Evolutionary conservation across 192 early-diverging fungal species (phyloP).

Genomic region (Martensiomyces pterosporus): DNA sequence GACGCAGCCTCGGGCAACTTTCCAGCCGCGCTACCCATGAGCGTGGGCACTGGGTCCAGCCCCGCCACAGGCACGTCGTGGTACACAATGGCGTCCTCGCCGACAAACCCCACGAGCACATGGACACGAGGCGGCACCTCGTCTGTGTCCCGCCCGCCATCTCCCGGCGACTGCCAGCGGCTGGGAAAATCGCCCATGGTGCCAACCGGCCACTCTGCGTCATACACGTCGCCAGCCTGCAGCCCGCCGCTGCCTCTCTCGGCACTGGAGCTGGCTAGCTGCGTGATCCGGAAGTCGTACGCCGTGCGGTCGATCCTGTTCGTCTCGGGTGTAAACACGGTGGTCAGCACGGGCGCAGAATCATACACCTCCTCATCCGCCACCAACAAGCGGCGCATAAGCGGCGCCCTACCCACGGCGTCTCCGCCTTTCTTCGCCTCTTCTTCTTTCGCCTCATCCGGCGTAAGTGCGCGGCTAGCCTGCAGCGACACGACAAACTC

Average conservation of each 20-base stretch:
- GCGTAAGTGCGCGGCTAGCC: conserved; percentile 16
- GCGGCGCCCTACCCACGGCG: background rate
- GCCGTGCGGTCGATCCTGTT: conserved; percentile 29
- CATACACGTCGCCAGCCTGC: conserved; percentile 27
- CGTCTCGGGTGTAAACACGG: conserved; percentile 36
- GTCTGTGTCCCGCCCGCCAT: background rate
- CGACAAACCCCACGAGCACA: conserved; percentile 41
- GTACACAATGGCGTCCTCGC: conserved; percentile 47
- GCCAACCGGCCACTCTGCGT: conserved; percentile 37
- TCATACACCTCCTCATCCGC: conserved; percentile 49
- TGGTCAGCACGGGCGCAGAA: conserved; percentile 38
- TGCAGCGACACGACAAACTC: conserved; percentile 48
- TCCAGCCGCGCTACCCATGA: conserved; percentile 30
- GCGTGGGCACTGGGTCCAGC: conserved; percentile 47
- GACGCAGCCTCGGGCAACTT: conserved; percentile 24
- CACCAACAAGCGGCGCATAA: conserved; percentile 22
- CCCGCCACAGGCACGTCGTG: conserved; percentile 43
- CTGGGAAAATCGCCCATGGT: conserved; percentile 7
- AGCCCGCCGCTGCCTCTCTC: conserved; percentile 3
- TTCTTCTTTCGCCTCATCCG: conserved; percentile 5
- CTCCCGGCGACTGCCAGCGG: background rate
- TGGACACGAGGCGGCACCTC: conserved; percentile 29
- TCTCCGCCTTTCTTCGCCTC: background rate
- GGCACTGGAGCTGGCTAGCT: conserved; percentile 4
- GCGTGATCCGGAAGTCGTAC: conserved; percentile 23